phyloP scores from a whole-genome alignment of 306 rosid genomes.

The Canavalia ensiformis region DNA sequence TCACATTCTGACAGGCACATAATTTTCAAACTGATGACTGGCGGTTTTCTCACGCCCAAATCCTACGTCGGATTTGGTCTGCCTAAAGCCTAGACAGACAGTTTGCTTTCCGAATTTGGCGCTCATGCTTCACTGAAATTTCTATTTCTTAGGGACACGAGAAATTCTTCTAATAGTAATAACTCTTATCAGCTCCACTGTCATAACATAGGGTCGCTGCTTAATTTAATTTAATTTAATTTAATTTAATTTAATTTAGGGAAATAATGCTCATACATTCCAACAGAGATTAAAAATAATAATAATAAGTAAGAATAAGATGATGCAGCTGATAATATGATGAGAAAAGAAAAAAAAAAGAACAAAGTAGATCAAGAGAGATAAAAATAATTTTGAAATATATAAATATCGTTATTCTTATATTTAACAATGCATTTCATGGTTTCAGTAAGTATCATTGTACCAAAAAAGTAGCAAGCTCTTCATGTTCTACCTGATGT shows the following conservation, averaged over 20 bases:
- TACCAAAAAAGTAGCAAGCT: neutral
- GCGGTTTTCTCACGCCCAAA: constrained; percentile 74
- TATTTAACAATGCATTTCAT: constrained; percentile 31
- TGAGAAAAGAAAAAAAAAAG: too few relatives aligned
- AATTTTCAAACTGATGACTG: constrained; percentile 60
- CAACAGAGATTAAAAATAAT: too few relatives aligned
- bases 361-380: too few relatives aligned
- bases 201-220: neutral
- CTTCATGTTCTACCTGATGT: constrained; percentile 45
- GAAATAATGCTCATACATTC: too few relatives aligned
- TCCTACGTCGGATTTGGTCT: constrained; percentile 79
- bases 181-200: too few relatives aligned
- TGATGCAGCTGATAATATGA: too few relatives aligned
- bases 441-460: too few relatives aligned
- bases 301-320: too few relatives aligned
- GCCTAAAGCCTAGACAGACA: neutral
- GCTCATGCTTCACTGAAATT: constrained; percentile 70
- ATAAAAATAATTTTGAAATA: neutral
- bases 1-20: neutral
- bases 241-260: too few relatives aligned
- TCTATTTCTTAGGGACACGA: constrained; percentile 14
- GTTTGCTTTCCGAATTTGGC: constrained; percentile 57
- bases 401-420: neutral
- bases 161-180: neutral
- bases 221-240: neutral